These are phyloP conservation scores for Neoarthrinium moseri DNA, from an alignment of 2,329 filamentous ascomycete species.

Conservation along the genomic window DNA sequence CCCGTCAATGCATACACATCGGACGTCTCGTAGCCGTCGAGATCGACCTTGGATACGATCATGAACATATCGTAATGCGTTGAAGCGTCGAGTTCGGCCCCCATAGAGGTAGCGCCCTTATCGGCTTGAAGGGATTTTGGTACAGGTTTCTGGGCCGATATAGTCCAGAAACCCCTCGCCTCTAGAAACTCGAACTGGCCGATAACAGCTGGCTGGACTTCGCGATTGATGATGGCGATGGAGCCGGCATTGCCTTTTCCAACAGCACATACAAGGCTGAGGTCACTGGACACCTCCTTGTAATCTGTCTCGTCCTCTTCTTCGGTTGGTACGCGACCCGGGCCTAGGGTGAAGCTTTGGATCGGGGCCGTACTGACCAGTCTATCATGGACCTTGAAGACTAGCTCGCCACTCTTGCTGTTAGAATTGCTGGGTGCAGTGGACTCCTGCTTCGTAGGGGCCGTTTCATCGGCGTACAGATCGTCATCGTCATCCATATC, in stretches of 20 bases:
- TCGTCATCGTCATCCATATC: slow-evolving; percentile 67
- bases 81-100: slow-evolving; percentile 55
- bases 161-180: slow-evolving; percentile 77
- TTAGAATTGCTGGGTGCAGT: slow-evolving; percentile 36
- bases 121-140: slow-evolving; percentile 57
- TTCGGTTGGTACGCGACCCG: slow-evolving; percentile 38
- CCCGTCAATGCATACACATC: slow-evolving; percentile 76
- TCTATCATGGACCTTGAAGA: slow-evolving; percentile 74
- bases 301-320: slow-evolving; percentile 44
- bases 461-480: slow-evolving; percentile 60
- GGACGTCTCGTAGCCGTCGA: slow-evolving; percentile 71
- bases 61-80: slow-evolving; percentile 75
- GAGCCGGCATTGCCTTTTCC: slow-evolving; percentile 67
- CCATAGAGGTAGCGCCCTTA: slow-evolving; percentile 47
- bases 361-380: slow-evolving; percentile 79
- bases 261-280: slow-evolving; percentile 59
- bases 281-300: slow-evolving; percentile 50
- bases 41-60: slow-evolving; percentile 73
- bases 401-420: slow-evolving; percentile 61
- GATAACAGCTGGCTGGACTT: slow-evolving; percentile 71
- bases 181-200: slow-evolving; percentile 71
- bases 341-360: slow-evolving; percentile 70
- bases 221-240: slow-evolving; percentile 73
- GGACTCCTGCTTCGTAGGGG: slow-evolving; percentile 30
- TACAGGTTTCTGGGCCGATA: slow-evolving; percentile 67